Conservation (phyloP, 495 filamentous ascomycete genomes). For the Parmelia sp. region DNA sequence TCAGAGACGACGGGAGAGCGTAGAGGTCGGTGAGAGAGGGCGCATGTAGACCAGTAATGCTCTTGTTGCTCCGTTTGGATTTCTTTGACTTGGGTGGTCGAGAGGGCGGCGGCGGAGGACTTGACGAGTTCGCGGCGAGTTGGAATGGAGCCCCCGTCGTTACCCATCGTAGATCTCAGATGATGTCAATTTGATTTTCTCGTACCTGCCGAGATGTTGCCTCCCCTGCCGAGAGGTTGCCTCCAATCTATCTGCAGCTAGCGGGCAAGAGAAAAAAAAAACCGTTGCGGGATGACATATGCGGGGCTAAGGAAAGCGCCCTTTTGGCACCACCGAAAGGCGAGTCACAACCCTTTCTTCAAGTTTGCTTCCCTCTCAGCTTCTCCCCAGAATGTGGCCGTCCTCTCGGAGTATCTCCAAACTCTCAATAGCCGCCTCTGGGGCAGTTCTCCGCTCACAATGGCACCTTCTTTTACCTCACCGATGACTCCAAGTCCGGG, state of each 20-base stretch:
- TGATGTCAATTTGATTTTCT: background rate
- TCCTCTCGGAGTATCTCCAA: conserved; percentile 5
- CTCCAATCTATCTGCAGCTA: background rate
- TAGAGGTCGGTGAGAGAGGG: conserved; percentile 71
- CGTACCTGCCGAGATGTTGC: background rate
- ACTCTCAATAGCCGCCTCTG: conserved; percentile 6
- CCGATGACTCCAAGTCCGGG: conserved; percentile 17
- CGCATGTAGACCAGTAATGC: conserved; percentile 81
- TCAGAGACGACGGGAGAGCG: conserved; percentile 76
- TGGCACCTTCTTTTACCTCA: conserved; percentile 10
- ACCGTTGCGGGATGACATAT: conserved; percentile 3
- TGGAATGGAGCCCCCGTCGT: conserved; percentile 91
- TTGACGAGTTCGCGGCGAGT: conserved; percentile 93
- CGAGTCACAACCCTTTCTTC: background rate
- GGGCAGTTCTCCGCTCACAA: conserved; percentile 8
- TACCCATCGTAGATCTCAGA: conserved; percentile 68
- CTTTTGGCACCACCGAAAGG: background rate
- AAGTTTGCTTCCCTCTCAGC: background rate
- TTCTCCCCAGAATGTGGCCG: conserved; percentile 13
- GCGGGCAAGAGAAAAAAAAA: background rate
- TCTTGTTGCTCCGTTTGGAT: conserved; percentile 72
- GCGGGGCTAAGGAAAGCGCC: background rate
- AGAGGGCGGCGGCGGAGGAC: conserved; percentile 71
- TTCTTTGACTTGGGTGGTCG: conserved; percentile 85
- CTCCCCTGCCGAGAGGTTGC: background rate